These are phyloP conservation scores for Kazachstania sp. DNA, from an alignment of 1,139 yeast genomes.

Conservation along the genomic window DNA sequence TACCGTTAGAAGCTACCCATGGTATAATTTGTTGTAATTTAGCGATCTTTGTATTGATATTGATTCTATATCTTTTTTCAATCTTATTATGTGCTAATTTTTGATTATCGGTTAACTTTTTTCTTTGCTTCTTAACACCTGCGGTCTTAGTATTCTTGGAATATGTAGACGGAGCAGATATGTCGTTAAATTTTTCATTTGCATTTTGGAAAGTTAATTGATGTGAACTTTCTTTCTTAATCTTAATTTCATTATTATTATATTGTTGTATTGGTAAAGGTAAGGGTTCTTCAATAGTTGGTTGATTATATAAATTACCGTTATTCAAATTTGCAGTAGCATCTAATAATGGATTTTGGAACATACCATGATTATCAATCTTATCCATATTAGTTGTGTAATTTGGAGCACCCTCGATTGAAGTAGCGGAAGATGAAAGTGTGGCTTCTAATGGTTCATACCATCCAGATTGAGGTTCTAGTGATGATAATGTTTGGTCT, in stretches of 20 bases:
- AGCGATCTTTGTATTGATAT: conserved; percentile 64
- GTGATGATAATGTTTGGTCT: conserved; percentile 7
- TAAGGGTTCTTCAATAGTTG: not conserved
- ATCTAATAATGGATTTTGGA: not conserved
- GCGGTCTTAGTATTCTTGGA: not conserved
- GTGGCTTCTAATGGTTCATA: conserved; percentile 17
- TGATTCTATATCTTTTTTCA: conserved; percentile 63
- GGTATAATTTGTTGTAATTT: conserved; percentile 58
- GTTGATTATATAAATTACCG: not conserved
- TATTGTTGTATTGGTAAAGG: not conserved
- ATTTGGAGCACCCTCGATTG: conserved; percentile 20
- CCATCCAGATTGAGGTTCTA: conserved; percentile 9
- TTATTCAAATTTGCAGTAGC: not conserved
- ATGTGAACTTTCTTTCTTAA: not conserved
- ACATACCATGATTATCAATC: not conserved
- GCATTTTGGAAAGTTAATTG: not conserved
- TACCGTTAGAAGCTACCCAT: conserved; percentile 49
- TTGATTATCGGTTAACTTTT: conserved; percentile 50
- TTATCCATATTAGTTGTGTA: conserved; percentile 4
- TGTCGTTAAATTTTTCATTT: not conserved
- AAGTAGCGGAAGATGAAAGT: conserved; percentile 18
- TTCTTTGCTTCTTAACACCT: conserved; percentile 37
- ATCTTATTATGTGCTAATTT: conserved; percentile 58
- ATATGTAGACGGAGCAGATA: not conserved
- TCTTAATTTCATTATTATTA: not conserved